Percentiles rank a stretch among this genome's conserved stretches.
Evolutionary conservation across 345 rosid species (phyloP).

Genomic region (Toxicodendron radicans): DNA sequence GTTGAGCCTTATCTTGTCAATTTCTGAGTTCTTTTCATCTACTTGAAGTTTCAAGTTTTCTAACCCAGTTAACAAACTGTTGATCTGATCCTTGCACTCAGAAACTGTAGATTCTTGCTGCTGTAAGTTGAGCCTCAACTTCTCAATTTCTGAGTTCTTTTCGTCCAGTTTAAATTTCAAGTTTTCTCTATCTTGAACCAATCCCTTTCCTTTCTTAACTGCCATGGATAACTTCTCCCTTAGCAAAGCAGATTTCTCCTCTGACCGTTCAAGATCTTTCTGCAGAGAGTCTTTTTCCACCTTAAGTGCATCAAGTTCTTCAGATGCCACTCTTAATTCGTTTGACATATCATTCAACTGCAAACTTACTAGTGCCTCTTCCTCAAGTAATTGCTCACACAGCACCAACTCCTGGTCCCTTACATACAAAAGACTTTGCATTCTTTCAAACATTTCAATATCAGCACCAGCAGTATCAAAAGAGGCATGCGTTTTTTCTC

Average conservation of each 20-base stretch:
- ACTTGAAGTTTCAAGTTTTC: conserved; percentile 62
- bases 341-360: conserved; percentile 45
- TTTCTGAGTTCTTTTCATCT: conserved; percentile 68
- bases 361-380: conserved; percentile 52
- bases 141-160: conserved; percentile 63
- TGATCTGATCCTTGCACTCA: conserved; percentile 54
- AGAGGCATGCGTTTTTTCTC: conserved; percentile 38
- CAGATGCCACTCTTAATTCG: conserved; percentile 41
- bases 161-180: conserved; percentile 63
- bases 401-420: conserved; percentile 60
- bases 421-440: conserved; percentile 69
- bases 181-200: conserved; percentile 82
- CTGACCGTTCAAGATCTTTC: conserved; percentile 70
- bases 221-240: conserved; percentile 89
- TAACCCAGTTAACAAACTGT: background rate
- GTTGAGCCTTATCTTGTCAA: conserved; percentile 58
- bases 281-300: conserved; percentile 58
- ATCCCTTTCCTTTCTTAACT: conserved; percentile 90
- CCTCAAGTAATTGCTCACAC: conserved; percentile 58
- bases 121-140: conserved; percentile 58
- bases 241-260: conserved; percentile 72
- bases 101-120: conserved; percentile 48
- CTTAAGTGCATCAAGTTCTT: conserved; percentile 52
- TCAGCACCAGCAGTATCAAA: conserved; percentile 35
- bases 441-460: conserved; percentile 46